These are phyloP conservation scores for Globisporangium carolinianum DNA, from an alignment of 352 stramenopile species.

Conservation along the genomic window DNA sequence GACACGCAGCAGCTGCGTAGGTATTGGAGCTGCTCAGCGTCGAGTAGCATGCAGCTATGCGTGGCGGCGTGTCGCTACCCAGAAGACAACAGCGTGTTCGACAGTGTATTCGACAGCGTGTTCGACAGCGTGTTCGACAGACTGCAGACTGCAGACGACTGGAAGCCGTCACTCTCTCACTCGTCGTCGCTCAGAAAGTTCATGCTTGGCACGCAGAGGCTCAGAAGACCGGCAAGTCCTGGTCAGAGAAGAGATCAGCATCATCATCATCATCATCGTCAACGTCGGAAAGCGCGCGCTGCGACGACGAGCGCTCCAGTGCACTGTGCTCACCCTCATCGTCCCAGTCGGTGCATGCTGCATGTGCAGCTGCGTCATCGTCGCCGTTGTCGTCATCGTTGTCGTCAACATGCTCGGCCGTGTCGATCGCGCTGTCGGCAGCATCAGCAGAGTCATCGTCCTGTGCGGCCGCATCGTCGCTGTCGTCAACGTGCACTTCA, in stretches of 20 bases:
- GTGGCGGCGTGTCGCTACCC: not conserved
- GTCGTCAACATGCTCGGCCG: conserved; percentile 2
- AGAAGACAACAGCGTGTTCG: no score
- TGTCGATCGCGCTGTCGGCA: not conserved
- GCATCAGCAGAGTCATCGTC: not conserved
- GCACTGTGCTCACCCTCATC: conserved; percentile 10
- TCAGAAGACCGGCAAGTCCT: conserved; percentile 49
- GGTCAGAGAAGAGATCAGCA: conserved; percentile 40
- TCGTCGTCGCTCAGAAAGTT: no score
- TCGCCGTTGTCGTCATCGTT: conserved; percentile 1
- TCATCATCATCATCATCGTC: conserved; percentile 56
- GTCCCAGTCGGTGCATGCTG: conserved; percentile 12
- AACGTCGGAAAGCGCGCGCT: conserved; percentile 32
- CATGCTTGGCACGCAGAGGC: conserved; percentile 1
- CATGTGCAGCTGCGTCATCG: no score
- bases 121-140: no score
- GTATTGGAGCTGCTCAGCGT: conserved; percentile 1
- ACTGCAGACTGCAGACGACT: no score
- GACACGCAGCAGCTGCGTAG: conserved; percentile 18
- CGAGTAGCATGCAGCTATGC: not conserved
- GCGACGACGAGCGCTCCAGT: conserved; percentile 14
- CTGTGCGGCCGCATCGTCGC: conserved; percentile 5
- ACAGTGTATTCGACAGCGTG: no score
- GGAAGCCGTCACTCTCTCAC: no score
- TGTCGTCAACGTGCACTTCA: not conserved